These are phyloP conservation scores for Coelastrella sp. DNA, from an alignment of 139 green algal genomes.

Conservation along the genomic window DNA sequence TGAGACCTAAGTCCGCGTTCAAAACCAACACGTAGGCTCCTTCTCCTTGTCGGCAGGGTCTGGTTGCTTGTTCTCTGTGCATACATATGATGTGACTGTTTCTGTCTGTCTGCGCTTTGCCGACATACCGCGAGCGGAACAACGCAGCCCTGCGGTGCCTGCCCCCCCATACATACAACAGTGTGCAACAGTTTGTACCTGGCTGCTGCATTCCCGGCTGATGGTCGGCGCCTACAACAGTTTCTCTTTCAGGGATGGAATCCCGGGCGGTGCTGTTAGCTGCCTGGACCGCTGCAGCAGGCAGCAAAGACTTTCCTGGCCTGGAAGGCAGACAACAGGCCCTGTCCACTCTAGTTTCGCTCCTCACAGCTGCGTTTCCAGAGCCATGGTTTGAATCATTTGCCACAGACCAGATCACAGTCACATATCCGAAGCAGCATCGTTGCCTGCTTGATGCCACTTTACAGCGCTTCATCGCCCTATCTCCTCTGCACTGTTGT, in stretches of 20 bases:
- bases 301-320: constrained; percentile 5
- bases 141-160: no score
- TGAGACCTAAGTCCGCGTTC: no score
- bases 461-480: neutral
- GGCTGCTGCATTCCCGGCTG: neutral
- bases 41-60: no score
- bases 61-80: no score
- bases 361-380: neutral
- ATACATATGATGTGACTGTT: no score
- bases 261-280: neutral
- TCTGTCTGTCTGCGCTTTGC: no score
- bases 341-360: neutral
- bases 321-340: neutral
- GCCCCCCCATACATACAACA: no score
- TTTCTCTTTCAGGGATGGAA: neutral
- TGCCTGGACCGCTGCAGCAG: neutral
- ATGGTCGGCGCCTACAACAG: neutral
- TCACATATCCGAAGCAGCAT: neutral
- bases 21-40: no score
- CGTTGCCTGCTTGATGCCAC: constrained; percentile 18
- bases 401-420: neutral
- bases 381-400: neutral
- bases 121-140: no score
- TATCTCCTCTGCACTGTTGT: neutral
- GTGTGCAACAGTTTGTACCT: neutral